Conservation (phyloP, 2,329 filamentous ascomycete species). For the Sarocladium strictum region DNA sequence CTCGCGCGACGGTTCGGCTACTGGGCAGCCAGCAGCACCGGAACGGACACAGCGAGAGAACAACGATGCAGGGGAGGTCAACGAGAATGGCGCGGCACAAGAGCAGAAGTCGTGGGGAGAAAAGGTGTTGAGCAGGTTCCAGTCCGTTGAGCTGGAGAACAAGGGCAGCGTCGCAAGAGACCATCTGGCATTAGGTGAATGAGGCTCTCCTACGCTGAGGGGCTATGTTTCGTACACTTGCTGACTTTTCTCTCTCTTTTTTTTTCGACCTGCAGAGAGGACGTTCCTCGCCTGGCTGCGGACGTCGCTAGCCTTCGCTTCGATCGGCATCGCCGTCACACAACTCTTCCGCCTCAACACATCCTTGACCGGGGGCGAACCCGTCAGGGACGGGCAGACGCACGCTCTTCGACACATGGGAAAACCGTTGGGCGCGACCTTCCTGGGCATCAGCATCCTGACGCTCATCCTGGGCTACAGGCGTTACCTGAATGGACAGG, state of each 20-base stretch:
- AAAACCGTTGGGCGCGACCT: slow-evolving; percentile 70
- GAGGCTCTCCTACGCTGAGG: no score
- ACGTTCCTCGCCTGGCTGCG: slow-evolving; percentile 83
- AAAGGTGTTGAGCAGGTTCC: slow-evolving; percentile 40
- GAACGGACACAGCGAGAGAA: not conserved
- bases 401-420: slow-evolving; percentile 56
- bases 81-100: slow-evolving; percentile 14
- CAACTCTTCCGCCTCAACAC: slow-evolving; percentile 82
- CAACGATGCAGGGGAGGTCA: not conserved
- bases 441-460: slow-evolving; percentile 69
- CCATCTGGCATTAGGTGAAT: slow-evolving; percentile 68
- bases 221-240: not conserved
- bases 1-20: not conserved
- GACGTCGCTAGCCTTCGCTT: slow-evolving; percentile 75
- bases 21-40: not conserved
- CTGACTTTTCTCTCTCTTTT: not conserved
- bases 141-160: slow-evolving; percentile 72
- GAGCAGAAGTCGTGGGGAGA: slow-evolving; percentile 44
- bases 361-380: slow-evolving; percentile 37
- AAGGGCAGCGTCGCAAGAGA: slow-evolving; percentile 80
- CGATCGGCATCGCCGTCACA: slow-evolving; percentile 76
- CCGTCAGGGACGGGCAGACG: slow-evolving; percentile 19
- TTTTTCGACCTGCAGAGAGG: slow-evolving; percentile 61
- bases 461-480: slow-evolving; percentile 72
- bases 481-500: slow-evolving; percentile 70